phyloP scores from a whole-genome alignment of 768 basidiomycete species.

The Tulasnella sp. region DNA sequence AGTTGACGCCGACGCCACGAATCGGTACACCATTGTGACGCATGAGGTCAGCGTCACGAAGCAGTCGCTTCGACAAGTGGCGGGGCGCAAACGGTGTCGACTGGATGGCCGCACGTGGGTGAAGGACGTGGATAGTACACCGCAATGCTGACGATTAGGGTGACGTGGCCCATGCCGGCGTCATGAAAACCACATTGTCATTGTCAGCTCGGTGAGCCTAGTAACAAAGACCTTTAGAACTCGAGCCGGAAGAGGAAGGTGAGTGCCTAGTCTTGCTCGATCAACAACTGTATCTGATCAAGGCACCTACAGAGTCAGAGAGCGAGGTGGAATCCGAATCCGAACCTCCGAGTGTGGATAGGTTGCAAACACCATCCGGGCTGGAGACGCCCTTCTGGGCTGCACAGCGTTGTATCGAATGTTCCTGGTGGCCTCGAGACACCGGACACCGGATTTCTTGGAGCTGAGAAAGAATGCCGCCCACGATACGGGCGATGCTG shows the following conservation, averaged over 20 bases:
- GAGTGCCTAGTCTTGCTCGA: slow-evolving; percentile 23
- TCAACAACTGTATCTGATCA: not conserved
- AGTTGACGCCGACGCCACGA: too few relatives aligned
- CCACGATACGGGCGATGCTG: slow-evolving; percentile 45
- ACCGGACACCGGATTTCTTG: slow-evolving; percentile 92
- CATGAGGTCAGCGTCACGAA: too few relatives aligned
- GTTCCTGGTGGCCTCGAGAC: slow-evolving; percentile 96
- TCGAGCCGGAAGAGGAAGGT: slow-evolving; percentile 88
- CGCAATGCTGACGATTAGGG: too few relatives aligned
- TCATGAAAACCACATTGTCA: too few relatives aligned
- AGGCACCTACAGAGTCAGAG: slow-evolving; percentile 35
- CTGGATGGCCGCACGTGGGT: too few relatives aligned
- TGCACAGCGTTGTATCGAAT: slow-evolving; percentile 89
- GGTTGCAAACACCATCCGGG: slow-evolving; percentile 85
- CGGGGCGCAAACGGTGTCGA: too few relatives aligned
- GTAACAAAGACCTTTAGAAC: slow-evolving; percentile 78
- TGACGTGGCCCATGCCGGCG: too few relatives aligned
- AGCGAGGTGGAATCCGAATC: slow-evolving; percentile 44
- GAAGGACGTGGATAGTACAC: too few relatives aligned
- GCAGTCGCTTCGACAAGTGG: too few relatives aligned
- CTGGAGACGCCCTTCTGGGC: slow-evolving; percentile 93
- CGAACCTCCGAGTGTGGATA: slow-evolving; percentile 49
- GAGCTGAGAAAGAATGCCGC: slow-evolving; percentile 79
- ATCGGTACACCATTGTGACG: too few relatives aligned
- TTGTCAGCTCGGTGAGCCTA: slow-evolving; percentile 63